These are phyloP conservation scores for Orbilia blumenaviensis DNA, from an alignment of 2,329 filamentous ascomycete species.

Conservation along the genomic window DNA sequence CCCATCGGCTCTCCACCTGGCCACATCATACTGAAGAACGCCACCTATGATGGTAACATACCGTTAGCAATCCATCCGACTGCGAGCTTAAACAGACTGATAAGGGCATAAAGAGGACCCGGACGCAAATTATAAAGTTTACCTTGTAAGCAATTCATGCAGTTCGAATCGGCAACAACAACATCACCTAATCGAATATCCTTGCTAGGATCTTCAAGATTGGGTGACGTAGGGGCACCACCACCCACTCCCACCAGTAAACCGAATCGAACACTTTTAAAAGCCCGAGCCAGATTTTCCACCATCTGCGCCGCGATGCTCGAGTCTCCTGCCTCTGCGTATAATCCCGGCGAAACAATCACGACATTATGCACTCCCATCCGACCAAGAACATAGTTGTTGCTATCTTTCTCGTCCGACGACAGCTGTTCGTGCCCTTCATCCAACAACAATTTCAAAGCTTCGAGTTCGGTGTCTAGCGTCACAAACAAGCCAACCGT, in stretches of 20 bases:
- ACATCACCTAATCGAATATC: conserved; percentile 19
- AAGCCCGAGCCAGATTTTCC: neutral
- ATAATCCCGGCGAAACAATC: neutral
- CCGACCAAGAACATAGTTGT: neutral
- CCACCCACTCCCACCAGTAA: conserved; percentile 6
- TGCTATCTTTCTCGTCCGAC: neutral
- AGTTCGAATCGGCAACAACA: neutral
- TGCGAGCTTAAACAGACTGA: too few species aligned
- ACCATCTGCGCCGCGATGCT: neutral
- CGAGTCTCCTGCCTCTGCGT: neutral
- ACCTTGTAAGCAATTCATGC: too few species aligned
- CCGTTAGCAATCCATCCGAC: neutral
- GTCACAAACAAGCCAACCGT: neutral
- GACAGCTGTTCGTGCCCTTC: neutral
- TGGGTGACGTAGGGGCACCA: neutral
- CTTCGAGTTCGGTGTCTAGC: neutral
- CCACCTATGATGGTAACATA: conserved; percentile 1
- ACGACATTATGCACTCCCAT: conserved; percentile 10
- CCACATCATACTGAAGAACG: neutral
- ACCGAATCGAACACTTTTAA: neutral
- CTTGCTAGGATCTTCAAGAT: neutral
- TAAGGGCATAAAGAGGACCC: too few species aligned
- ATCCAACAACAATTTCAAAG: neutral
- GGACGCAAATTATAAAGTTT: too few species aligned
- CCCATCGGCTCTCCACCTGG: neutral